Evolutionary conservation across 2,329 filamentous ascomycete genomes (phyloP).

Genomic region (Canariomyces notabilis): DNA sequence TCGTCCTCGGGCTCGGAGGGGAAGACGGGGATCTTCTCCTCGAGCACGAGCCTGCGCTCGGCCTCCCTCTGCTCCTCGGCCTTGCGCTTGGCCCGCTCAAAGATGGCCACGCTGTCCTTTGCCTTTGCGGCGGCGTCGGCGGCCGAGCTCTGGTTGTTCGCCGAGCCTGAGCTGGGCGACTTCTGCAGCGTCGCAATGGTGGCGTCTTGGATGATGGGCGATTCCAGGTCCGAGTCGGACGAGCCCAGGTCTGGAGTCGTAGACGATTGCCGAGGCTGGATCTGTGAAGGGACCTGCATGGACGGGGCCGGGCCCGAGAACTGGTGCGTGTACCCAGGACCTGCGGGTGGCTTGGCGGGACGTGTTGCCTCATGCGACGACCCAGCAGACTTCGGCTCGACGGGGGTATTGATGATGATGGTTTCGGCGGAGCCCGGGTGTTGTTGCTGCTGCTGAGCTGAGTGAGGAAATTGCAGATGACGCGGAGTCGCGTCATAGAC

Average conservation of each 20-base stretch:
- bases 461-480: constrained; percentile 18
- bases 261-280: constrained; percentile 1
- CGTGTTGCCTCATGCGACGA: constrained; percentile 12
- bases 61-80: constrained; percentile 18
- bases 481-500: constrained; percentile 33
- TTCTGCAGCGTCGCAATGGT: constrained; percentile 13
- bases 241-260: neutral
- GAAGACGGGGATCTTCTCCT: constrained; percentile 49
- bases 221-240: constrained; percentile 17
- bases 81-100: constrained; percentile 42
- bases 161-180: constrained; percentile 10
- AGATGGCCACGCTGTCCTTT: constrained; percentile 30
- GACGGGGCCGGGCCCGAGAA: neutral
- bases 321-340: neutral
- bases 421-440: neutral
- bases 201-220: constrained; percentile 12
- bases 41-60: constrained; percentile 24
- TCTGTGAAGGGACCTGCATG: neutral
- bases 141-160: neutral
- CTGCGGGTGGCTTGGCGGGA: neutral
- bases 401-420: constrained; percentile 6
- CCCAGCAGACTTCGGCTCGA: constrained; percentile 18
- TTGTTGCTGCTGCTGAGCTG: constrained; percentile 8
- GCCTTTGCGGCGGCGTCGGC: constrained; percentile 21
- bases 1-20: constrained; percentile 29